phyloP scores from a whole-genome alignment of 2,329 filamentous ascomycete genomes.

The Pseudogymnoascus sp. region DNA sequence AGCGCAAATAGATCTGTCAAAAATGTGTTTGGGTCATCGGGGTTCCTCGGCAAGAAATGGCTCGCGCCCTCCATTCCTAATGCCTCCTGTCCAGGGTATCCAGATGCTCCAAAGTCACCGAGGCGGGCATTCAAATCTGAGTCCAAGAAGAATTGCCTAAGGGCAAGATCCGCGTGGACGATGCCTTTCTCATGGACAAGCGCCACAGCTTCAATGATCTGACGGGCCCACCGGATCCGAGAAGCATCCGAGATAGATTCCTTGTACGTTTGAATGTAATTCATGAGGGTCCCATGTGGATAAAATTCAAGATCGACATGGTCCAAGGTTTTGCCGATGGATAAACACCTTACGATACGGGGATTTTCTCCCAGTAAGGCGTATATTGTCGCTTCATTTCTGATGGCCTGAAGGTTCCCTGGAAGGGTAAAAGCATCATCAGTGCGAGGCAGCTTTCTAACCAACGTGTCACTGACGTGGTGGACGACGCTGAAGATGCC shows the following conservation, averaged over 20 bases:
- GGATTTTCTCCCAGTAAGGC: neutral
- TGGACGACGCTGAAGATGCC: neutral
- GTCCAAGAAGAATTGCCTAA: neutral
- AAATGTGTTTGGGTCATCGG: neutral
- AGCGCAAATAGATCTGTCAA: neutral
- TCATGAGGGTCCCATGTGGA: neutral
- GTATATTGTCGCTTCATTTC: neutral
- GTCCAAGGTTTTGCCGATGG: neutral
- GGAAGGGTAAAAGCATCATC: neutral
- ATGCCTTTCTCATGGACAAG: neutral
- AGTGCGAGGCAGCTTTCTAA: neutral
- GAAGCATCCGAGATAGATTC: neutral
- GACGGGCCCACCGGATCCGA: neutral
- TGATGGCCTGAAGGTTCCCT: neutral
- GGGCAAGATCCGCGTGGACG: neutral
- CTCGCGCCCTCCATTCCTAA: neutral
- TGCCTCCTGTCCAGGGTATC: neutral
- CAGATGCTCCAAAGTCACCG: neutral
- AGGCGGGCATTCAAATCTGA: neutral
- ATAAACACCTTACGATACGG: neutral
- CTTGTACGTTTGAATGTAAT: neutral
- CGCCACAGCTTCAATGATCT: neutral
- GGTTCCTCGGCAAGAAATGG: neutral
- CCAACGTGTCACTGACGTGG: neutral
- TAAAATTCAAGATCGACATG: neutral